These are phyloP conservation scores for Colletotrichum cuscutae DNA, from an alignment of 2,329 filamentous ascomycete genomes.

Conservation along the genomic window DNA sequence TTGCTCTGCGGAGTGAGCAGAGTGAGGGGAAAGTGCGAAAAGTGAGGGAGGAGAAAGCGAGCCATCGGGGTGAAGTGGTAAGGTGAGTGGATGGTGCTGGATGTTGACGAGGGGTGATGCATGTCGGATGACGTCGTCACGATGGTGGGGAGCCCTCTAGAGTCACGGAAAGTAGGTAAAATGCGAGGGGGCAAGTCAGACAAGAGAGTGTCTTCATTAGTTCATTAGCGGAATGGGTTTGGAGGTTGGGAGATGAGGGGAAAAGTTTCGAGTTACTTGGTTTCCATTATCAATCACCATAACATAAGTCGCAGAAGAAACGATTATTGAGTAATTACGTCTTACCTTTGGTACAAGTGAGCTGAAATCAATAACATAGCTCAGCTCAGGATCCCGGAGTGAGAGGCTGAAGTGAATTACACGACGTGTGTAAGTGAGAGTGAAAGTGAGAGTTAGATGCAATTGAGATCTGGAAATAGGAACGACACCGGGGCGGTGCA, in stretches of 20 bases:
- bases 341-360: neutral
- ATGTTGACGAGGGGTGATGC: constrained; percentile 17
- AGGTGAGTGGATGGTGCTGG: constrained; percentile 4
- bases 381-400: neutral
- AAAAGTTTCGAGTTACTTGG: neutral
- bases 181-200: neutral
- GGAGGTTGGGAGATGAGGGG: neutral
- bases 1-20: neutral
- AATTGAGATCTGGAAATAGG: constrained; percentile 9
- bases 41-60: neutral
- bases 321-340: neutral
- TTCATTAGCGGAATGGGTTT: neutral
- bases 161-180: neutral
- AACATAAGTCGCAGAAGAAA: neutral
- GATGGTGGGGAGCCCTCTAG: constrained; percentile 4
- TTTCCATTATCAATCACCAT: neutral
- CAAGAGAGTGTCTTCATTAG: neutral
- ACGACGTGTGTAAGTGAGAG: neutral
- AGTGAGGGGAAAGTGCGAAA: neutral
- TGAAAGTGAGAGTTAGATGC: neutral
- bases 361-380: neutral
- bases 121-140: constrained; percentile 33
- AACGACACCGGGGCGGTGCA: constrained; percentile 9
- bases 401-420: neutral
- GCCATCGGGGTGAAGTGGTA: neutral